Percentiles rank a stretch among this genome's conserved stretches.
phyloP scores from a whole-genome alignment of 192 early-diverging fungal species.

The Coemansia sp. region DNA sequence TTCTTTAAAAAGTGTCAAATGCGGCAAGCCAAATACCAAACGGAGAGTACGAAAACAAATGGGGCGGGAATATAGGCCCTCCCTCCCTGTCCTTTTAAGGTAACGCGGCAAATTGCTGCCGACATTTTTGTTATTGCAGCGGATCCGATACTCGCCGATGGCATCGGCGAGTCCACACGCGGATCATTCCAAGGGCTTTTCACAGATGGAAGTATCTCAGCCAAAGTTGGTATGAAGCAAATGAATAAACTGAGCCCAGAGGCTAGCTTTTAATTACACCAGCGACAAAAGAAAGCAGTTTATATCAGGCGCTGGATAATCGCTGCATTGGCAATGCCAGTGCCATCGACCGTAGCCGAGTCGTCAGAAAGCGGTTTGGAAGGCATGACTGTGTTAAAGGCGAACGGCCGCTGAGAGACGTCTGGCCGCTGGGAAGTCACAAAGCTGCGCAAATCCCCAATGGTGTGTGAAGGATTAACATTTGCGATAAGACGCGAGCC shows the following conservation, averaged over 20 bases:
- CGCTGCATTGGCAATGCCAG: slow-evolving; percentile 85
- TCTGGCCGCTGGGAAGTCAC: slow-evolving; percentile 71
- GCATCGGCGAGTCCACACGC: too few relatives aligned
- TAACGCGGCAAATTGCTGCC: slow-evolving; percentile 16
- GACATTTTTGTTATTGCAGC: not conserved
- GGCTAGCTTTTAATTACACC: not conserved
- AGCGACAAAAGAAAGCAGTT: not conserved
- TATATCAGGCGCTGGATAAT: slow-evolving; percentile 71
- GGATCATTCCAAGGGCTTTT: too few relatives aligned
- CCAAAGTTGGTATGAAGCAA: too few relatives aligned
- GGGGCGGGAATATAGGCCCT: not conserved
- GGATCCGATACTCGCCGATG: too few relatives aligned
- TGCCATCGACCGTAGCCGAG: slow-evolving; percentile 71
- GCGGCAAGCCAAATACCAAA: not conserved
- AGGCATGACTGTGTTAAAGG: slow-evolving; percentile 87
- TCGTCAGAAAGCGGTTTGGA: slow-evolving; percentile 77
- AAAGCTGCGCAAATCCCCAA: slow-evolving; percentile 80
- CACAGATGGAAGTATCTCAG: too few relatives aligned
- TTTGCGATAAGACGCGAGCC: slow-evolving; percentile 87
- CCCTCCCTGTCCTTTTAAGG: not conserved
- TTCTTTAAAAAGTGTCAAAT: not conserved
- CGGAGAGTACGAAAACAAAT: not conserved
- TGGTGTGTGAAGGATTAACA: slow-evolving; percentile 88
- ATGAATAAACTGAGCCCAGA: too few relatives aligned
- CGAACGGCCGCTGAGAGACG: slow-evolving; percentile 65